phyloP scores from a whole-genome alignment of 768 basidiomycete genomes.

The Nidularia sp. region DNA sequence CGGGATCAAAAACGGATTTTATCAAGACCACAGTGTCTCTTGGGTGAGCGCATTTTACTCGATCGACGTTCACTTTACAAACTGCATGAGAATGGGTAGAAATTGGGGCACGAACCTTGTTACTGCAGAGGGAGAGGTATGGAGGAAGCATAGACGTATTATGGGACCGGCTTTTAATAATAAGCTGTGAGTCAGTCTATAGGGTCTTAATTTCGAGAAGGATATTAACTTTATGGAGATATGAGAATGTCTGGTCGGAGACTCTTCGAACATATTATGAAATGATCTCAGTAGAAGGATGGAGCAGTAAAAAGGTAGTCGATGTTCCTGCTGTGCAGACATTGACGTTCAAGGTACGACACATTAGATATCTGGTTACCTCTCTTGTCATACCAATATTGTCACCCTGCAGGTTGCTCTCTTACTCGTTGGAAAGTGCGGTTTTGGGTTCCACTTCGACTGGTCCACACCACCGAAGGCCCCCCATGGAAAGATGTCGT shows the following conservation, averaged over 20 bases:
- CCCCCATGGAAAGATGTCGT: not conserved
- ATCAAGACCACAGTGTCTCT: constrained; percentile 9
- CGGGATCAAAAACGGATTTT: constrained; percentile 14
- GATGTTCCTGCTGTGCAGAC: not conserved
- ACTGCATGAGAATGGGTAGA: not conserved
- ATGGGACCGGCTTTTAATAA: not conserved
- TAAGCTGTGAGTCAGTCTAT: not conserved
- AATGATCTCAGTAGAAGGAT: not conserved
- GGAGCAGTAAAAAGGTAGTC: not conserved
- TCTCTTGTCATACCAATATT: not conserved
- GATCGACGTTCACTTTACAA: too few species aligned
- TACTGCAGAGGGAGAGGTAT: not conserved
- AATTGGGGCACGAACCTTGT: not conserved
- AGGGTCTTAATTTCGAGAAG: not conserved
- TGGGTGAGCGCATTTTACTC: constrained; percentile 7
- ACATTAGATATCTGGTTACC: not conserved
- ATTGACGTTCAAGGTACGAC: not conserved
- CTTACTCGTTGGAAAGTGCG: not conserved
- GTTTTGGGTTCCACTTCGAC: not conserved
- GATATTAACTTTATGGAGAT: not conserved
- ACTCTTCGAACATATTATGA: not conserved
- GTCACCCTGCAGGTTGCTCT: not conserved
- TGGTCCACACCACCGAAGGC: not conserved
- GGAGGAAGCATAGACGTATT: not conserved
- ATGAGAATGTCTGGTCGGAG: not conserved